These are phyloP conservation scores for Ceratobasidium papillatum DNA, from an alignment of 1,284 basidiomycete genomes.

Conservation along the genomic window DNA sequence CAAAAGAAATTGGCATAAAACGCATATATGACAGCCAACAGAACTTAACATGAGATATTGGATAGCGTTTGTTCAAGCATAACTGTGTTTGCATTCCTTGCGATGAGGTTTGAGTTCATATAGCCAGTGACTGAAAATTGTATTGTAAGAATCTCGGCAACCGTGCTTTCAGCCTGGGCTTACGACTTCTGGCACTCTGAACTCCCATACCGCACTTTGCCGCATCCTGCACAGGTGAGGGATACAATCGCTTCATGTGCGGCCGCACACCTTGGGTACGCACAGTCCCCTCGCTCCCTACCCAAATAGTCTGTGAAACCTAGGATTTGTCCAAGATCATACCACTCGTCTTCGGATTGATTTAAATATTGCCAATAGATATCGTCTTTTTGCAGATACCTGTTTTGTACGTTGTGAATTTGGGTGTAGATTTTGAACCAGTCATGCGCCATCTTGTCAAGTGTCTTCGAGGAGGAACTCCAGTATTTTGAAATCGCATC, in stretches of 20 bases:
- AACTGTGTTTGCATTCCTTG: no score
- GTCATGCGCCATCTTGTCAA: background rate
- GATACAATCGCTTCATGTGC: background rate
- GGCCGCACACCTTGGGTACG: background rate
- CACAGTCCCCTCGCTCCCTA: background rate
- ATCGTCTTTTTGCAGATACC: background rate
- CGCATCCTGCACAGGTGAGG: background rate
- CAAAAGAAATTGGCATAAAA: no score
- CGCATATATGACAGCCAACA: no score
- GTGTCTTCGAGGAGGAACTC: background rate
- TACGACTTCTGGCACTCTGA: background rate
- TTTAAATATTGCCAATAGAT: background rate
- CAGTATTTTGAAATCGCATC: background rate
- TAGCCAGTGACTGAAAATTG: background rate
- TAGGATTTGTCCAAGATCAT: background rate
- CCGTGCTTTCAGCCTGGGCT: background rate
- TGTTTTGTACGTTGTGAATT: background rate
- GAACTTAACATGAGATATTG: no score
- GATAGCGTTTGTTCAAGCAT: no score
- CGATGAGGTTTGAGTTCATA: background rate
- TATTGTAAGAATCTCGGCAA: background rate
- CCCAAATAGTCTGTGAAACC: background rate
- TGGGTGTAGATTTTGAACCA: background rate
- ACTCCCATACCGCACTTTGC: background rate
- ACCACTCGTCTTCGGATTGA: background rate